phyloP scores from a whole-genome alignment of 768 basidiomycete species.

The Kwoniella sp. region DNA sequence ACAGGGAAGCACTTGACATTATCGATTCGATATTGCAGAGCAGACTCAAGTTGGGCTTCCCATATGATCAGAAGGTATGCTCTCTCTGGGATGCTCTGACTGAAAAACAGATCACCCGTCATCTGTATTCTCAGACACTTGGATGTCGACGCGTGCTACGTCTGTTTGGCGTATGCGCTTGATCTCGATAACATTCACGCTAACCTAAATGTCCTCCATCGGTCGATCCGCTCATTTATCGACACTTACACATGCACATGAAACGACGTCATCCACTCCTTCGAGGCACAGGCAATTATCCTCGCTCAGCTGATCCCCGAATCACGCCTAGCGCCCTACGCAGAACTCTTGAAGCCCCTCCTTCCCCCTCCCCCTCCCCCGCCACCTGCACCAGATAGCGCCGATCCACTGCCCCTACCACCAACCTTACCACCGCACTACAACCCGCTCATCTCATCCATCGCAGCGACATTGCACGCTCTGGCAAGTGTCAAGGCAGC shows the following conservation, averaged over 20 bases:
- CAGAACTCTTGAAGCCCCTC: conserved; percentile 11
- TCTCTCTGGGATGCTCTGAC: too few relatives aligned
- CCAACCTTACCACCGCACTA: not conserved
- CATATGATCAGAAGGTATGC: conserved; percentile 15
- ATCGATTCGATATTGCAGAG: conserved; percentile 17
- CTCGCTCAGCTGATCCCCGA: conserved; percentile 15
- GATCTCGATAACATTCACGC: too few relatives aligned
- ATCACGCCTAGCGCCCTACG: conserved; percentile 6
- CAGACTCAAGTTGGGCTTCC: conserved; percentile 8
- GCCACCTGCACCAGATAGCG: not conserved
- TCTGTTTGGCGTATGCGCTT: too few relatives aligned
- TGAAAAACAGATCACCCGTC: too few relatives aligned
- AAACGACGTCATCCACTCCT: too few relatives aligned
- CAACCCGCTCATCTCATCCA: conserved; percentile 5
- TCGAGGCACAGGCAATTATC: conserved; percentile 19
- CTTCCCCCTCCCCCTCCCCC: conserved; percentile 1
- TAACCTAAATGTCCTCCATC: too few relatives aligned
- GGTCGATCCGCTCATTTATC: too few relatives aligned
- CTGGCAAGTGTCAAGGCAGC: not conserved
- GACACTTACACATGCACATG: too few relatives aligned
- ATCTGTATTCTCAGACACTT: too few relatives aligned
- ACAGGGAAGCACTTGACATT: conserved; percentile 13
- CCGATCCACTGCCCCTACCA: not conserved
- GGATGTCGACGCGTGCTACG: too few relatives aligned
- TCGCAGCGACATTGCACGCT: conserved; percentile 1